A percentile compares a stretch with the other conserved stretches of the same genome.
Evolutionary conservation across 2,329 filamentous ascomycete species (phyloP).

Genomic region (Clonostachys chloroleuca): DNA sequence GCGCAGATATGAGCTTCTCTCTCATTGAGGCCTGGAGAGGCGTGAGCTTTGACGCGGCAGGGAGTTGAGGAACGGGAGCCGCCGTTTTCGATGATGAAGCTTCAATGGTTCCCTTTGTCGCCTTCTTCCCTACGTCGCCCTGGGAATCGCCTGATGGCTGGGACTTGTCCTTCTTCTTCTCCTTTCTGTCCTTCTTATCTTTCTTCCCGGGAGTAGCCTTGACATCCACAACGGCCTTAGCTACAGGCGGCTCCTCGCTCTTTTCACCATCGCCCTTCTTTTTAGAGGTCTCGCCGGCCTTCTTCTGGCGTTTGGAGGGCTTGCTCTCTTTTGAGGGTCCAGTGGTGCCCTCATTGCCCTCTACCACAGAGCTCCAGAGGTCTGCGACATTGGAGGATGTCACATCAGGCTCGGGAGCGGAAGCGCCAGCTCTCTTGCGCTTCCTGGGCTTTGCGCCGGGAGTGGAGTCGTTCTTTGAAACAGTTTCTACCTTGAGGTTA

Average conservation of each 20-base stretch:
- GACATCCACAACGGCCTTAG: background rate
- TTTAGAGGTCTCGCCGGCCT: conserved; percentile 1
- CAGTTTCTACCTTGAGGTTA: conserved; percentile 63
- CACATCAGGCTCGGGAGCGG: conserved; percentile 32
- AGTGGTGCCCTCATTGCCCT: conserved; percentile 45
- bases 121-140: conserved; percentile 17
- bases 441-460: conserved; percentile 47
- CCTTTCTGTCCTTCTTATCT: conserved; percentile 20
- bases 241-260: conserved; percentile 9
- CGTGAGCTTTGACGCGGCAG: conserved; percentile 60
- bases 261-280: conserved; percentile 4
- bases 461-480: conserved; percentile 17
- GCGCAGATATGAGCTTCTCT: conserved; percentile 88
- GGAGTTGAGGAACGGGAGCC: conserved; percentile 24
- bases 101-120: conserved; percentile 10
- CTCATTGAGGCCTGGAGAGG: conserved; percentile 93
- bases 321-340: conserved; percentile 12
- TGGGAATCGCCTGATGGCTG: conserved; percentile 9
- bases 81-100: conserved; percentile 11
- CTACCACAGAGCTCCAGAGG: conserved; percentile 76
- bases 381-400: conserved; percentile 69
- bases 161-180: conserved; percentile 22
- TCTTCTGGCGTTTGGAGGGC: conserved; percentile 25
- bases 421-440: conserved; percentile 40
- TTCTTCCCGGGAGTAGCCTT: conserved; percentile 4